Base-by-base conservation (phyloP, 164 flowering plant species). In the Stephania japonica region DNA sequence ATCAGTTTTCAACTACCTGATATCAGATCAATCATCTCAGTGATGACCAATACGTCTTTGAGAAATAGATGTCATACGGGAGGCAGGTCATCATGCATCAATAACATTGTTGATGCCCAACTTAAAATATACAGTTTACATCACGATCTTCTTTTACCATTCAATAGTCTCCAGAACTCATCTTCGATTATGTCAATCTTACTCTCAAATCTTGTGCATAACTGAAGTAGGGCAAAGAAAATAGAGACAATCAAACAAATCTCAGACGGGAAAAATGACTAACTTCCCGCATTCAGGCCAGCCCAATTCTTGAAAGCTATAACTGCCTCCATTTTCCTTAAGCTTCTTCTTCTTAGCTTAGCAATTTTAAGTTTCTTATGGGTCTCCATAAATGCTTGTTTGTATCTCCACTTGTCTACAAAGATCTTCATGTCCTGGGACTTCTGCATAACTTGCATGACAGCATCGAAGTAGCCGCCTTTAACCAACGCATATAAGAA, bases 401-500 rank as follows among this genome's bases (percentile, higher is more conserved):
- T 95, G 80, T 91, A 90, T 77, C 89, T 88, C 99, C 99, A 91
- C 81, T 95, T 95, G 77, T 95, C 98, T 56, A 95, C 92, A 80
- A 89, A 91, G 26, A 95, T 84, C 75, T 88, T 95, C 91, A 84
- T 81, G 77, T 93, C 96, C 80, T 85, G 91, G 67, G 93, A 83
- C 80, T 87, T 93, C 77, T 90, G 94, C 65, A 87, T 97, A 75
- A 93, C 94, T 85, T 95, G 94, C 97, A 95, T 95, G 63, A 86
- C 98, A 0, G 95, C 91, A 76, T 95, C 99, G 78, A 95, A 95
- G 87, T 88, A 95, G 50, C 99, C 98, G 14, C 99, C 97, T 77
- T 91, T 93, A 26, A 95, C 93, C 76, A 95, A 71, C 32, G 96
- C 92, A 83, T 85, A 90, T 59, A 95, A 81, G 82, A 95, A 95